Base-by-base conservation (phyloP, 257 asterid species). In the Plectranthus barbatus region DNA sequence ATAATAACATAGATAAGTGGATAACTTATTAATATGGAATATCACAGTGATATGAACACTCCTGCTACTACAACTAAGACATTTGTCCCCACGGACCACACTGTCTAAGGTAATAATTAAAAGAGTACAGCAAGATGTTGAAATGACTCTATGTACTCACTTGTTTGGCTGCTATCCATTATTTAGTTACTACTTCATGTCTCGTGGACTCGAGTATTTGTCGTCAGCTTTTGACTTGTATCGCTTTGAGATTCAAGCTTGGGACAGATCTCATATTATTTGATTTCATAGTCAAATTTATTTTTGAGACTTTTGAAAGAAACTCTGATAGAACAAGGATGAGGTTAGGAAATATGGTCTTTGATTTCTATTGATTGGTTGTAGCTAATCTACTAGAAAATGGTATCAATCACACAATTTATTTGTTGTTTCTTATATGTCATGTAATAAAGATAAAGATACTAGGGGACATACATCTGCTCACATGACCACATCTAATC, bases 71-170 rank as follows among this genome's bases (percentile, higher is more conserved):
- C 63, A 58, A 31, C 29, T 40, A 34, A 47, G 12, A 55, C 14
- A 7, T 33, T 23, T 39, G 49, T 31, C 9, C 67, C 18, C 51
- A 17, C n/a, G 41, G 21, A 56, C 40, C 44, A n/a, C n/a, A n/a
- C n/a, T n/a, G n/a, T 21, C 56, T 18, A 7, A 29, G 19, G 7
- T 26, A 33, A 51, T 40, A 9, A 51, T 33, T 23, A 40, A 24
- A 69, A 61, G 64, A 61, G 44, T 40, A 69, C 52, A 60, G 1
- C 15, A 21, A 69, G 51, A 29, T 18, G 62, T 23, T 69, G 21
- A 34, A 53, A 41, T 49, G 58, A 53, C 10, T 21, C 9, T 20
- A 15, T 11, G 58, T 61, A 33, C n/a, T 34, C 12, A n/a, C 33
- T 50, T 58, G 61, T 50, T 18, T 44, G 62, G 60, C 24, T 68